phyloP scores from a whole-genome alignment of 805 yeast species.

The Yarrowia yakushimensis region DNA sequence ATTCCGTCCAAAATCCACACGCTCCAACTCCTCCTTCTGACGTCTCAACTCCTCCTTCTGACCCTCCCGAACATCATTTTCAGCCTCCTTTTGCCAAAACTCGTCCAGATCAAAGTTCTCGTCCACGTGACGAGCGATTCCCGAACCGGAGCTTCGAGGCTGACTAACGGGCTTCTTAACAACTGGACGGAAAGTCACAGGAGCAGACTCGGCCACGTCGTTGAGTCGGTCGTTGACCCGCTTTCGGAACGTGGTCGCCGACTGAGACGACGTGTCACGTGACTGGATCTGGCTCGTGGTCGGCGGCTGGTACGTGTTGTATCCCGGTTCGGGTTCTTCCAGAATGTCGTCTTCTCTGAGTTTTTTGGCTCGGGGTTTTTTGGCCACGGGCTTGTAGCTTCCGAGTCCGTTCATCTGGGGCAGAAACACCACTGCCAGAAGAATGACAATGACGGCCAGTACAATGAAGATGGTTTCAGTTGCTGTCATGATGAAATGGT shows the following conservation, averaged over 20 bases:
- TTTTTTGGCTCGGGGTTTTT: not conserved
- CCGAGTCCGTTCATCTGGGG: constrained; percentile 27
- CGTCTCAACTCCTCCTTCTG: constrained; percentile 6
- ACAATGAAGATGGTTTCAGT: constrained; percentile 9
- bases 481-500: not conserved
- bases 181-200: constrained; percentile 4
- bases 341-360: not conserved
- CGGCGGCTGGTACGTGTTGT: constrained; percentile 5
- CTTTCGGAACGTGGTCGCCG: not conserved
- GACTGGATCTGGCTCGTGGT: constrained; percentile 20
- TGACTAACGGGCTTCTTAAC: constrained; percentile 1
- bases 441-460: not conserved
- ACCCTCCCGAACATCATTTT: not conserved
- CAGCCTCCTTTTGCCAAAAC: constrained; percentile 22
- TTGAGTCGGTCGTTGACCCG: constrained; percentile 15
- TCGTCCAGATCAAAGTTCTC: constrained; percentile 15
- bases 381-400: constrained; percentile 23
- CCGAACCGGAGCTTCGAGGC: not conserved
- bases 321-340: not conserved
- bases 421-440: constrained; percentile 22
- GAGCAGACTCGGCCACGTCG: not conserved
- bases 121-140: constrained; percentile 17
- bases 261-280: not conserved
- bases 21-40: constrained; percentile 4
- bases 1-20: not conserved